Base-by-base conservation (phyloP, 2,329 filamentous ascomycete species). In the Beauveria bassiana region DNA sequence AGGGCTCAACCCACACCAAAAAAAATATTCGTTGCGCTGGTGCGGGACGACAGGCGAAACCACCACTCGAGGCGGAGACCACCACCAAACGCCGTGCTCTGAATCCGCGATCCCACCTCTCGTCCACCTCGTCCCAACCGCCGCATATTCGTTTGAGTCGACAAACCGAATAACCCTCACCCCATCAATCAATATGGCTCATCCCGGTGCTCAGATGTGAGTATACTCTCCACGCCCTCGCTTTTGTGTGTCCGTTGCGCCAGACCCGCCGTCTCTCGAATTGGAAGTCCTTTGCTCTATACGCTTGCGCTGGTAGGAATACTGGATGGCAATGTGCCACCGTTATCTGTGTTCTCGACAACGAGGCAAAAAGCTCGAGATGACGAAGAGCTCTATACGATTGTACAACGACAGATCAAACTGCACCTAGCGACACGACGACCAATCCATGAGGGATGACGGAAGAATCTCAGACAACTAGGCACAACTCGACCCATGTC, bases 171-270 rank as follows among this genome's bases (percentile, higher is more conserved):
- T 43, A 42, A 20, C 28, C n/a, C 57, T 47, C 50, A 40, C 20
- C 24, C 18, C 71, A 69, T 69, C 65, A 73, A 74, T 75, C 80
- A 85, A 77, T 69, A 85, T 85, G 82, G 81, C 83, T 78, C 77
- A 79, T 74, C 79, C 82, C 69, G 82, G 83, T 74, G 76, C 81
- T 74, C 83, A 85, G 76, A 85, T 86, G 83, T 86, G 77, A 82
- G 83, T 79, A 65, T 63, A 61, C 61, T 61, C 62, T 64, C 31
- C 49, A 61, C 42, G 43, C 61, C 46, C 49, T 47, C 28, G 20
- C 55, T 40, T 8, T 24, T 26, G 22, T 20, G n/a, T 46, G 24
- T 49, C 12, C 7, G 12, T n/a, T 5, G 50, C 20, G 47, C 45
- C 38, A 38, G 22, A 18, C 26, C 45, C 28, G 58, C 24, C 26